phyloP scores from a whole-genome alignment of 2,329 filamentous ascomycete genomes.

The Clarireedia paspali region DNA sequence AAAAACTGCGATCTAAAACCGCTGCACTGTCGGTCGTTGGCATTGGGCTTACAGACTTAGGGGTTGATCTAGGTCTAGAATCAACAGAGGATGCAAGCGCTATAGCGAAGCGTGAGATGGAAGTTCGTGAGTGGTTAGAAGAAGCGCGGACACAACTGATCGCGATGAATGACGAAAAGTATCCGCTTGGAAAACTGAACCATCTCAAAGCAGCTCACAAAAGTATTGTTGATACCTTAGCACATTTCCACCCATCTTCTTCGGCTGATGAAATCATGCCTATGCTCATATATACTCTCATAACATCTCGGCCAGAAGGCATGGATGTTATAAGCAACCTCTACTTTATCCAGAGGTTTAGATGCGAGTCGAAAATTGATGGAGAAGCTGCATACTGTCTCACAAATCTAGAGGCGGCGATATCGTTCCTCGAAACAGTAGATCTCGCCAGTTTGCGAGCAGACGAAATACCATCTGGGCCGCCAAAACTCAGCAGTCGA shows the following conservation, averaged over 20 bases:
- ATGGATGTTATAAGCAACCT: slow-evolving; percentile 90
- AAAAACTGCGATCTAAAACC: slow-evolving; percentile 89
- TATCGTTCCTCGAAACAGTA: slow-evolving; percentile 91
- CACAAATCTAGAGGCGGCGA: slow-evolving; percentile 90
- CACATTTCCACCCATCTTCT: slow-evolving; percentile 64
- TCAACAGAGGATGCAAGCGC: slow-evolving; percentile 47
- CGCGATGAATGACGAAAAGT: slow-evolving; percentile 79
- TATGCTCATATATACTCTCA: slow-evolving; percentile 91
- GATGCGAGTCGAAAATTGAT: slow-evolving; percentile 76
- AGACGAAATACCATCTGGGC: slow-evolving; percentile 66
- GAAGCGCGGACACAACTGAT: slow-evolving; percentile 64
- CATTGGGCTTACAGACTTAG: slow-evolving; percentile 79
- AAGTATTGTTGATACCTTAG: slow-evolving; percentile 81
- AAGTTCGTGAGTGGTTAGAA: slow-evolving; percentile 66
- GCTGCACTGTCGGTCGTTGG: slow-evolving; percentile 86
- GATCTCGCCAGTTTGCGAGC: slow-evolving; percentile 82
- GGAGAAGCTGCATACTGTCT: slow-evolving; percentile 94
- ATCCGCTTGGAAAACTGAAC: slow-evolving; percentile 84
- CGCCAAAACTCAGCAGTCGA: slow-evolving; percentile 46
- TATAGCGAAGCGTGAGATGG: slow-evolving; percentile 51
- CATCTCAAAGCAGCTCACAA: slow-evolving; percentile 85
- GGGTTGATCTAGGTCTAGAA: slow-evolving; percentile 61
- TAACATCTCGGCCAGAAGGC: slow-evolving; percentile 78
- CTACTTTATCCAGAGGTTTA: slow-evolving; percentile 89
- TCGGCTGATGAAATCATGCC: slow-evolving; percentile 97